Base-by-base conservation (phyloP, 1,284 basidiomycete genomes). In the Vanrija humicola region DNA sequence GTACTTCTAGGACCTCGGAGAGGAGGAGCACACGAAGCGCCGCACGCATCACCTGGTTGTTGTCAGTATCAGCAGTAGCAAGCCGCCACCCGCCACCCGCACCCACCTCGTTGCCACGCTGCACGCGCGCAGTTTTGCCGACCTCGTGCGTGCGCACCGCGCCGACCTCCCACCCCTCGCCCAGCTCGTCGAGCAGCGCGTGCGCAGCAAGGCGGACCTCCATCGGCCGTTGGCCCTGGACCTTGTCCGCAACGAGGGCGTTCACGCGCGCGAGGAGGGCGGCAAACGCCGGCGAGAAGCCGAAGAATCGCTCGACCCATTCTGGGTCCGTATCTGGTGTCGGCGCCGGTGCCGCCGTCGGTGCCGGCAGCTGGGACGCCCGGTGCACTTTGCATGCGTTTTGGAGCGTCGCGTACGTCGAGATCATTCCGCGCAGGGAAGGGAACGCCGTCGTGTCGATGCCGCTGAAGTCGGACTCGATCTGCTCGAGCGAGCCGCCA, bases 301-400 rank as follows among this genome's bases (percentile, higher is more conserved):
- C 63, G 29, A 62, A 50, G 23, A 64, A 64, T 6, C 55, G 48
- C 50, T 64, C 63, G 18, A 62, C 58, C 60, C 63, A 64, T 28
- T 64, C 52, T 15, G 53, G 43, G 26, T 50, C 57, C 10, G 15
- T 23, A 34, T 23, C 43, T 52, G 18, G 26, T 18, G 14, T 29
- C 38, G 29, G 21, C 21, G 5, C 21, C 21, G 21, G 5, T 2
- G 21, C 21, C 21, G 21, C 21, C 21, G 21, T 23, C 21, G 21
- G 3, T 23, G 21, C 21, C 21, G 21, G 21, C 21, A 23, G 21
- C 21, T 23, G 21, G 2, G 21, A 23, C 5, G 21, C 21, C 21
- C 21, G 21, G 5, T 23, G 21, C 21, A 23, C 21, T 5, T 23
- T 23, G 21, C 34, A 34, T 10, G 28, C 28, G 28, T 10, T 34